Conservation (phyloP, 345 rosid genomes). For the Pelargonium nanum region DNA sequence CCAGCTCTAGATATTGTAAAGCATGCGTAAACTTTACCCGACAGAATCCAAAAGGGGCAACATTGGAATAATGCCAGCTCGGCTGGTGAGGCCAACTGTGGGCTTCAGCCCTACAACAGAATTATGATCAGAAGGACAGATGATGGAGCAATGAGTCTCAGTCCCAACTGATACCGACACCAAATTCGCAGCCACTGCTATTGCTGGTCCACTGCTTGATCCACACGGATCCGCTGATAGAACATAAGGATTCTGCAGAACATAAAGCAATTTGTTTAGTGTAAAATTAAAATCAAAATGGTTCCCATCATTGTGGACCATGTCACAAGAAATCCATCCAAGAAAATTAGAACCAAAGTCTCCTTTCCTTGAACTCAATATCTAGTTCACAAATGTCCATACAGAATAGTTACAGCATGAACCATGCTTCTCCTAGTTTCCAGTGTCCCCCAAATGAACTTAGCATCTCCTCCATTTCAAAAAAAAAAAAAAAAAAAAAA, state of each 20-base stretch:
- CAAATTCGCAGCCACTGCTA: slow-evolving; percentile 9
- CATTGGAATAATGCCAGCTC: slow-evolving; percentile 55
- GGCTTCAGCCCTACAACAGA: slow-evolving; percentile 70
- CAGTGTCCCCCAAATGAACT: not conserved
- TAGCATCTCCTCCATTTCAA: not conserved
- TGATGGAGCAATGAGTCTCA: slow-evolving; percentile 65
- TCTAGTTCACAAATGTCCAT: too few relatives aligned
- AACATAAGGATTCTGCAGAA: slow-evolving; percentile 21
- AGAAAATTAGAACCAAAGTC: not conserved
- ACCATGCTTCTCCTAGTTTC: not conserved
- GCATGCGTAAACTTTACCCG: slow-evolving; percentile 11
- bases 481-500: too few relatives aligned
- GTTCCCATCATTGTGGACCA: not conserved
- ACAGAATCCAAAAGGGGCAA: slow-evolving; percentile 20
- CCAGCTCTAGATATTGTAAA: too few relatives aligned
- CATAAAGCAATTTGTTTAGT: slow-evolving; percentile 7
- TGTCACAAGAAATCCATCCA: not conserved
- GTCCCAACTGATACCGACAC: slow-evolving; percentile 54
- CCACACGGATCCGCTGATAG: slow-evolving; percentile 12
- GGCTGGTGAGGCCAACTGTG: slow-evolving; percentile 68
- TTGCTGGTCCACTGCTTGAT: slow-evolving; percentile 15
- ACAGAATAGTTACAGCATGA: too few relatives aligned
- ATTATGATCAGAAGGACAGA: slow-evolving; percentile 46
- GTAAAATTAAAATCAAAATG: not conserved
- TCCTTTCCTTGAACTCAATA: not conserved